A percentile compares a stretch with the other conserved stretches of the same genome.
phyloP scores from a whole-genome alignment of 1,139 yeast genomes.

The Scheffersomyces titani region DNA sequence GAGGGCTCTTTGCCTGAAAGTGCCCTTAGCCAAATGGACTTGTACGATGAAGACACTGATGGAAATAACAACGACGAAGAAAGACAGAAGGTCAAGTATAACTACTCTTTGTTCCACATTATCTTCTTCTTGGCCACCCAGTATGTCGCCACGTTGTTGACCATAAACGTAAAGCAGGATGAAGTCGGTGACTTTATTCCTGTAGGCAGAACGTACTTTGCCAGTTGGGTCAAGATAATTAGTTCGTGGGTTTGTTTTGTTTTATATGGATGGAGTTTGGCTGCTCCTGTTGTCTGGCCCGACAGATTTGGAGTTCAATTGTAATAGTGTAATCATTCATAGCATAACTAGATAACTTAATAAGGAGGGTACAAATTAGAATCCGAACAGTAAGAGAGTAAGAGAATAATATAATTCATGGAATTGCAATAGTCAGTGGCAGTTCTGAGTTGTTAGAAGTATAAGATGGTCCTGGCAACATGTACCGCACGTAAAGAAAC shows the following conservation, averaged over 20 bases:
- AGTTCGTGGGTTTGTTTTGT: slow-evolving; percentile 91
- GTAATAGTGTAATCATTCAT: slow-evolving; percentile 8
- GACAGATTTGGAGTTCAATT: slow-evolving; percentile 66
- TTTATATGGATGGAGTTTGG: slow-evolving; percentile 85
- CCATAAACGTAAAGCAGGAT: slow-evolving; percentile 87
- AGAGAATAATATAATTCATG: background rate
- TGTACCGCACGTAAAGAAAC: too few species aligned
- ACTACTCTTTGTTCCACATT: slow-evolving; percentile 84
- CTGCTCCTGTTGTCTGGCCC: slow-evolving; percentile 90
- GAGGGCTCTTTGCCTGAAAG: slow-evolving; percentile 94
- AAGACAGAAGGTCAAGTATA: slow-evolving; percentile 70
- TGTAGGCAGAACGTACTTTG: slow-evolving; percentile 94
- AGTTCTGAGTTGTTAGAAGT: too few species aligned
- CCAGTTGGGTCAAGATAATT: slow-evolving; percentile 90
- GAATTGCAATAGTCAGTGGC: background rate
- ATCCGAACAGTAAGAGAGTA: background rate
- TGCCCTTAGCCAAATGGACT: slow-evolving; percentile 74
- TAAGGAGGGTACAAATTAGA: background rate
- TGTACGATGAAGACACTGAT: slow-evolving; percentile 49
- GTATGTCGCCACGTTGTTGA: slow-evolving; percentile 90
- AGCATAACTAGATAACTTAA: background rate
- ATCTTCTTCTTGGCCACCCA: slow-evolving; percentile 95
- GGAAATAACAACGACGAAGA: slow-evolving; percentile 58
- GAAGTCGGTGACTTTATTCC: slow-evolving; percentile 90
- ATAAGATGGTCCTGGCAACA: too few species aligned